Evolutionary conservation across 2,329 filamentous ascomycete species (phyloP), one percentile per base, ranked within the genome.

Genomic region (Alternaria viburni): DNA sequence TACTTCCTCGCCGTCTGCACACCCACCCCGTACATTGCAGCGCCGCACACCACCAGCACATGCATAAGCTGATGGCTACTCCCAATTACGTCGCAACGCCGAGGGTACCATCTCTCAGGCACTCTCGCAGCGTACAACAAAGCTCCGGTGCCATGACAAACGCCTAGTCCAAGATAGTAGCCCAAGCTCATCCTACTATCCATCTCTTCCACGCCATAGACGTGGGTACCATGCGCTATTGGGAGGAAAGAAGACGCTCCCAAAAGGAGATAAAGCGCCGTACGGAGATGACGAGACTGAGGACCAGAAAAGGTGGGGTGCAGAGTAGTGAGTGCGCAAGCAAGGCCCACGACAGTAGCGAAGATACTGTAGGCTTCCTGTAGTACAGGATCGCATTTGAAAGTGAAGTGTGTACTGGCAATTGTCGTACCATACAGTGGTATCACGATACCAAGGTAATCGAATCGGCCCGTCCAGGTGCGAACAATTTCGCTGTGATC

Each of bases 381-480:
- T 15, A 79, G 62, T 10, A 25, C 10, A 2, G 69, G 52, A 9
- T 79, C 68, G 62, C 80, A 83, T 23, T 77, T 75, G 65, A 86
- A 84, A 25, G 80, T 80, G 70, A 85, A 85, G 70, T 84, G 83
- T 64, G 97, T 81, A 62, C 91, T 91, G 4, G 94, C 93, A 52
- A 97, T 87, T 75, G 93, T 96, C 76, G 91, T 94, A 11, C 94
- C 95, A 64, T 93, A 91, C 59, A 97, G 97, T 46, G 57, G 61
- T 8, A 57, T 25, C 17, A 64, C 61, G 71, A 97, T 97, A 17
- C 95, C 94, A 13, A 93, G 88, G 78, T 97, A 97, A 77, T 97
- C 95, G 63, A 97, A 83, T 78, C 95, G 92, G 78, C 97, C 97
- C 17, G 93, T 93, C 83, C 93, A 90, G 68, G 87, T 90, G 5